A percentile compares a stretch with the other conserved stretches of the same genome.
Conservation (phyloP, 2,329 filamentous ascomycete genomes). For the Colletotrichum gigasporum region DNA sequence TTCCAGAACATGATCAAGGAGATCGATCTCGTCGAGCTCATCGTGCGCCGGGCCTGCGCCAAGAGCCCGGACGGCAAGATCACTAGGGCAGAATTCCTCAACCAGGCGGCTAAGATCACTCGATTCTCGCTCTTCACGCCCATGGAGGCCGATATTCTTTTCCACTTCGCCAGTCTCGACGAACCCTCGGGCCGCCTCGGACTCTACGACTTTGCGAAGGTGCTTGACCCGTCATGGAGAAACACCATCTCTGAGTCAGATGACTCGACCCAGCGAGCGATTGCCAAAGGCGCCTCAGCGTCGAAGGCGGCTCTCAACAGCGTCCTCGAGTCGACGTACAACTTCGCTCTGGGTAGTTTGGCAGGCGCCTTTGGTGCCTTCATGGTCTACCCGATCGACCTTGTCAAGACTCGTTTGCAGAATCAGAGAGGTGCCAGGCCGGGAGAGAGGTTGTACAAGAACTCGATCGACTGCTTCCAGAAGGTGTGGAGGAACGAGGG, state of each 20-base stretch:
- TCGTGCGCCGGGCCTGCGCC: slow-evolving; percentile 85
- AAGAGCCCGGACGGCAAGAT: slow-evolving; percentile 93
- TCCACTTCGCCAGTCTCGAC: slow-evolving; percentile 96
- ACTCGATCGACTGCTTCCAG: slow-evolving; percentile 92
- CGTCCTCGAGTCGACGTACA: slow-evolving; percentile 82
- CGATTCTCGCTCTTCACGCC: slow-evolving; percentile 97
- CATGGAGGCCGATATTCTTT: slow-evolving; percentile 98
- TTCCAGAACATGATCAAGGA: slow-evolving; percentile 98
- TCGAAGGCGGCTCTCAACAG: slow-evolving; percentile 62
- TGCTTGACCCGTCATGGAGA: slow-evolving; percentile 93
- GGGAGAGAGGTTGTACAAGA: slow-evolving; percentile 92
- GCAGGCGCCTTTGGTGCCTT: slow-evolving; percentile 98
- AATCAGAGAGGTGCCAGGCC: slow-evolving; percentile 89
- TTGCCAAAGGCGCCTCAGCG: slow-evolving; percentile 60
- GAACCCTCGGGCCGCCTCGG: slow-evolving; percentile 87
- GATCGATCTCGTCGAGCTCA: slow-evolving; percentile 96
- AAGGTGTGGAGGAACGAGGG: slow-evolving; percentile 96
- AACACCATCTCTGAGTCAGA: slow-evolving; percentile 63
- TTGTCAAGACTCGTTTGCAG: slow-evolving; percentile 98
- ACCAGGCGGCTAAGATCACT: slow-evolving; percentile 90
- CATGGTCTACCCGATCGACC: slow-evolving; percentile 98
- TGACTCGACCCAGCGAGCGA: slow-evolving; percentile 47
- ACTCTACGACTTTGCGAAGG: slow-evolving; percentile 88
- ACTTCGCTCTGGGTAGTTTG: slow-evolving; percentile 88
- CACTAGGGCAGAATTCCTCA: slow-evolving; percentile 91